Evolutionary conservation across 140 eudicot genomes (phyloP), one percentile per base, ranked within the genome.

Genomic region (Stevia rebaudiana): DNA sequence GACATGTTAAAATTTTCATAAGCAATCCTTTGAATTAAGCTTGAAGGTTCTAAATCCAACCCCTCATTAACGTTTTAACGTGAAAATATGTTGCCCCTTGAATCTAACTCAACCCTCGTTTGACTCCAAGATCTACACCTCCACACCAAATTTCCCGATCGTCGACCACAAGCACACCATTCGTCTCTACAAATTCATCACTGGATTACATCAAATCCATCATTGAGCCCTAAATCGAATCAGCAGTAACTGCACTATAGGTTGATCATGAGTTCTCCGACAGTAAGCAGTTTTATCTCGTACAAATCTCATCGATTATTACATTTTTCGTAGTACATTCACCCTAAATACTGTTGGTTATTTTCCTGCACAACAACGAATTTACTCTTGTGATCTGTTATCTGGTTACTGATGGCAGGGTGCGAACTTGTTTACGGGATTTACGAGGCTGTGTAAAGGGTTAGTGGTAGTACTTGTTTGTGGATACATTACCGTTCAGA

Each of bases 371-470:
- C 56, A 25, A 8, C 28, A 19, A 21, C n/a, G 25, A 50, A 46
- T 64, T 31, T 22, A 11, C 11, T 17, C 8, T 65, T 42, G 33
- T 70, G 56, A 43, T 22, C 12, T 31, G 55, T 24, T 60, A 18
- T 5, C 48, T 79, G 68, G 42, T 61, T 72, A 8, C 53, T 70
- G 42, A 17, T 48, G 67, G 76, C 63, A 69, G 78, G 69, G 80
- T 24, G 42, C 79, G 72, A 79, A 76, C 75, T 50, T 78, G 75
- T 84, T 66, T 49, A 71, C 80, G 8, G 98, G 98, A 37, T 91
- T 84, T 55, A 92, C 98, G 8, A 77, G 78, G 82, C 86, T 87
- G 52, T 92, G 98, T 82, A 92, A 92, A 74, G 96, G 96, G 12
- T 77, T 92, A 42, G 86, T 95, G 17, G 98, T 79, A 8, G 95